Evolutionary conservation across 2,329 filamentous ascomycete genomes (phyloP), one percentile per base, ranked within the genome.

Genomic region (Aspergillus latus): DNA sequence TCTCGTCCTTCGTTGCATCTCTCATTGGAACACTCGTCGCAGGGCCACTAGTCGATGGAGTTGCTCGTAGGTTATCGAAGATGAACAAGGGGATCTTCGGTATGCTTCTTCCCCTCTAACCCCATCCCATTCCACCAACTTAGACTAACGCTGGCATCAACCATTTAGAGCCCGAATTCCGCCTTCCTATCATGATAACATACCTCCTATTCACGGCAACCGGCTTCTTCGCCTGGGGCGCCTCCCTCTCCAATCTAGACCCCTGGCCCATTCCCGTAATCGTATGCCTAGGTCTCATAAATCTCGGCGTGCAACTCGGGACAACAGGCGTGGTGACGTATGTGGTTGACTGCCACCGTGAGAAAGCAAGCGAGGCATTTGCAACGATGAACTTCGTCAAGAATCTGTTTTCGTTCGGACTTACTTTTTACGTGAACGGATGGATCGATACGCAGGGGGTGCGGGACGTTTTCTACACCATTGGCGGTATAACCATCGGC

Each of bases 341-440:
- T 46, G 65, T 75, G 2, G 68, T 71, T 37, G 74, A 76, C 64
- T 74, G 73, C 54, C 73, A 76, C 61, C 68, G 70, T 13, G 64
- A 71, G 39, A 69, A 72, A 48, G 72, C 72, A 1, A 70, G 70
- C 11, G 72, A 75, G 57, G 72, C 72, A 0, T 72, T 76, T 47
- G 71, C 73, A 0, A 64, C 66, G 15, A 74, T 76, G 69, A 74
- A 73, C 56, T 75, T 74, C 48, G 56, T 72, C 43, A 76, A 75
- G 64, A 76, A 74, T 53, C 52, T 74, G 68, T 56, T 56, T 32
- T 42, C 53, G 5, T 56, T 56, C 11, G 47, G 72, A 0, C 55
- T 77, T 49, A 73, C 73, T 1, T 75, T 76, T 52, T 76, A 74
- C 51, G 63, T 69, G 60, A 75, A 74, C 46, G 68, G 71, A 42